phyloP scores from a whole-genome alignment of 495 filamentous ascomycete species.

The Tuber magnatum region DNA sequence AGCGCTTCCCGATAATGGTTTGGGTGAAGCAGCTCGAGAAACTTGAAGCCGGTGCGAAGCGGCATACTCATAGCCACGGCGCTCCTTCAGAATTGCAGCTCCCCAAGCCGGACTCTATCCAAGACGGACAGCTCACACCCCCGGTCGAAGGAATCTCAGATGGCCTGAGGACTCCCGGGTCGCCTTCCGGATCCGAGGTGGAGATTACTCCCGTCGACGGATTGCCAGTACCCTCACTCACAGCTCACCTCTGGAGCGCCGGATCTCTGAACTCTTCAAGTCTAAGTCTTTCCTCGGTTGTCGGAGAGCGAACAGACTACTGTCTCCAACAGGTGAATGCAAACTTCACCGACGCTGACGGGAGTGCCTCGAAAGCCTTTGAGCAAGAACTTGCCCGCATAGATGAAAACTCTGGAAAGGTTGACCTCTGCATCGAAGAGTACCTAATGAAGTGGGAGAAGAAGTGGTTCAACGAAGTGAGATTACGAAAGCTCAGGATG shows the following conservation, averaged over 20 bases:
- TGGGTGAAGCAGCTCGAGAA: conserved; percentile 60
- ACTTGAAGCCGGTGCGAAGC: conserved; percentile 50
- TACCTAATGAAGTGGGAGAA: conserved; percentile 59
- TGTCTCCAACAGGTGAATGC: conserved; percentile 59
- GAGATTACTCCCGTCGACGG: conserved; percentile 28
- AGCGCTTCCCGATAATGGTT: conserved; percentile 67
- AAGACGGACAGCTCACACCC: neutral
- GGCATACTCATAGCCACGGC: neutral
- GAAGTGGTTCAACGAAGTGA: conserved; percentile 52
- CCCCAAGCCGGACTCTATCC: neutral
- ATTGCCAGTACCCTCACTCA: conserved; percentile 30
- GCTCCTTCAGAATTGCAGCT: neutral
- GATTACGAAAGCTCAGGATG: neutral
- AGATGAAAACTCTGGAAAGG: conserved; percentile 50
- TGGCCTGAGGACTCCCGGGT: neutral
- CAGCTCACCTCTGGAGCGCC: conserved; percentile 31
- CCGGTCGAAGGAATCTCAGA: neutral
- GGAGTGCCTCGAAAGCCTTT: conserved; percentile 53
- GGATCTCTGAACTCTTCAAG: conserved; percentile 40
- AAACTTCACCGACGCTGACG: conserved; percentile 60
- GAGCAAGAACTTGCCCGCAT: conserved; percentile 51
- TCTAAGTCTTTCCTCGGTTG: conserved; percentile 51
- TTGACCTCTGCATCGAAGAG: conserved; percentile 55
- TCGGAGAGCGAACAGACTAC: conserved; percentile 57
- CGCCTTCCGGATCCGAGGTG: conserved; percentile 19